Percentiles rank a stretch among this genome's conserved stretches.
Evolutionary conservation across 768 basidiomycete species (phyloP).

Genomic region (Postia placenta): DNA sequence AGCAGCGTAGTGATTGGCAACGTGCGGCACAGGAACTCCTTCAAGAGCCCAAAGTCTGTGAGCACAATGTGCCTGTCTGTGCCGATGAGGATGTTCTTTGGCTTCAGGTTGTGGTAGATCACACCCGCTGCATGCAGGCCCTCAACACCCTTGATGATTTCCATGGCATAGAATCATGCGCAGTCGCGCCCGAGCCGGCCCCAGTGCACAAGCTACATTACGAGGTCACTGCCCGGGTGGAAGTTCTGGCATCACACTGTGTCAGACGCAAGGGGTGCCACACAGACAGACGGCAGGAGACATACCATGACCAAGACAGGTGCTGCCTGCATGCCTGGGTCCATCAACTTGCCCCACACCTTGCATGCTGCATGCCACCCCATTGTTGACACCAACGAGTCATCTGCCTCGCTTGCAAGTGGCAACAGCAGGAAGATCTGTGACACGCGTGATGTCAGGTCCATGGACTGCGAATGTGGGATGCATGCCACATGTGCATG

Average conservation of each 20-base stretch:
- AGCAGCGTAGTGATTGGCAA: conserved; percentile 44
- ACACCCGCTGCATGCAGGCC: conserved; percentile 91
- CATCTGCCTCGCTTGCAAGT: conserved; percentile 32
- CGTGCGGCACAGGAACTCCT: conserved; percentile 70
- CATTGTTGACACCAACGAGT: conserved; percentile 63
- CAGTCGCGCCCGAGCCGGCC: conserved; percentile 89
- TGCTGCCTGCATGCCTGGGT: conserved; percentile 53
- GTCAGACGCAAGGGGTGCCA: no score
- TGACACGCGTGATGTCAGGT: conserved; percentile 61
- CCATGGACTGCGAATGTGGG: conserved; percentile 77
- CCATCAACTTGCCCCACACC: conserved; percentile 45
- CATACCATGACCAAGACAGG: conserved; percentile 87
- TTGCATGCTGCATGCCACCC: conserved; percentile 38
- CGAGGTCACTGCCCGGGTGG: conserved; percentile 94
- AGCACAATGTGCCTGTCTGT: conserved; percentile 93
- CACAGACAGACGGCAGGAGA: conserved; percentile 11
- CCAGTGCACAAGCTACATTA: conserved; percentile 95
- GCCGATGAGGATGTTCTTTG: conserved; percentile 94
- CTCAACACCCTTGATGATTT: conserved; percentile 95
- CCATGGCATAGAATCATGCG: conserved; percentile 94
- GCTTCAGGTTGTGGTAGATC: conserved; percentile 96
- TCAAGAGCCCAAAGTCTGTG: conserved; percentile 94
- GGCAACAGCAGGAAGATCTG: conserved; percentile 54
- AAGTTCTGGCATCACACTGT: conserved; percentile 59
- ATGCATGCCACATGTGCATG: conserved; percentile 40